Percentiles rank a stretch among this genome's conserved stretches.
Conservation (phyloP, 2,329 filamentous ascomycete genomes). For the Ceratocystis albifundus region DNA sequence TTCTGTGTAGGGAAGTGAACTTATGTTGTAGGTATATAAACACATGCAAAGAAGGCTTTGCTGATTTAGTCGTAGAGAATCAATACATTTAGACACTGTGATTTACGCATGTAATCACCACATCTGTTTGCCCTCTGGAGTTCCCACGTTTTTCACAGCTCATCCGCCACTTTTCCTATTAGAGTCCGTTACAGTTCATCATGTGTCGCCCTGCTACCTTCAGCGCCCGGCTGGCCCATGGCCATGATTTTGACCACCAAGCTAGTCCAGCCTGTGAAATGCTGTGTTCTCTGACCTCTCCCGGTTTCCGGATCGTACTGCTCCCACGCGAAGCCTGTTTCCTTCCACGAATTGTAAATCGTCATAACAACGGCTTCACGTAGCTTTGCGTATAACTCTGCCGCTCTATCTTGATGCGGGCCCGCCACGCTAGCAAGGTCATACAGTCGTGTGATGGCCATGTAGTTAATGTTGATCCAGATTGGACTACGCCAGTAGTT, state of each 20-base stretch:
- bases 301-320: constrained; percentile 94
- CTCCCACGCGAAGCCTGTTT: constrained; percentile 96
- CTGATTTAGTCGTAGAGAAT: background rate
- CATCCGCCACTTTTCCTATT: background rate
- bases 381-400: constrained; percentile 62
- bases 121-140: background rate
- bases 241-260: constrained; percentile 95
- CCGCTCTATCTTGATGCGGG: constrained; percentile 56
- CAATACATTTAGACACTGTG: background rate
- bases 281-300: constrained; percentile 85
- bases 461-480: constrained; percentile 95
- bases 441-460: constrained; percentile 38
- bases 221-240: constrained; percentile 50
- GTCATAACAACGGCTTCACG: constrained; percentile 80
- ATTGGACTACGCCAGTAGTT: constrained; percentile 96
- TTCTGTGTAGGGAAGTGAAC: constrained; percentile 46
- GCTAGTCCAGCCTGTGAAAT: constrained; percentile 99
- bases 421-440: constrained; percentile 40
- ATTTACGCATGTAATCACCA: background rate
- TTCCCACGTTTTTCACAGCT: background rate
- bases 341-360: constrained; percentile 74
- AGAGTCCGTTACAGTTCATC: constrained; percentile 38
- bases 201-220: constrained; percentile 27
- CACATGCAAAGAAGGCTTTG: background rate
- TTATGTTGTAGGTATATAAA: background rate